phyloP scores from a whole-genome alignment of 306 rosid species.

The Gastrolobium villosum region DNA sequence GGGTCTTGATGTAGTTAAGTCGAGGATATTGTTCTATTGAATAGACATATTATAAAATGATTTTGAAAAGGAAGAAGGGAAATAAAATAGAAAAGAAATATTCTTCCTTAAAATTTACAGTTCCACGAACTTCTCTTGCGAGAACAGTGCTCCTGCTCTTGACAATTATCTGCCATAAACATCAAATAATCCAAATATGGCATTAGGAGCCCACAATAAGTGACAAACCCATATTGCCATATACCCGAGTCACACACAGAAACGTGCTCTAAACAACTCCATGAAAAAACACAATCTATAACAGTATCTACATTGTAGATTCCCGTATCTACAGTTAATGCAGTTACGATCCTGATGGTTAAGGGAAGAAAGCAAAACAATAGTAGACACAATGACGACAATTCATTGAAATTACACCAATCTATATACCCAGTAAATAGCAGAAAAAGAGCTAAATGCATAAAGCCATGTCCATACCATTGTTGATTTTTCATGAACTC shows the following conservation, averaged over 20 bases:
- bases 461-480: conserved; percentile 60
- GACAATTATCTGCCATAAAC: conserved; percentile 54
- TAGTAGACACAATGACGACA: not conserved
- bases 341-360: not conserved
- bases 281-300: not conserved
- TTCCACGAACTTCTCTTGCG: conserved; percentile 38
- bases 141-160: conserved; percentile 37
- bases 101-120: conserved; percentile 63
- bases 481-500: conserved; percentile 96
- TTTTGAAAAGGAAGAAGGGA: too few species aligned
- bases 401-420: conserved; percentile 16
- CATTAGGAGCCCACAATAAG: not conserved
- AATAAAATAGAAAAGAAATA: too few species aligned
- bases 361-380: not conserved
- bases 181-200: conserved; percentile 10
- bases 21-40: too few species aligned
- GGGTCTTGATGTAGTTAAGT: too few species aligned
- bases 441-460: not conserved
- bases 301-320: too few species aligned
- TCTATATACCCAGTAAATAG: not conserved
- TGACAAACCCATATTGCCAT: not conserved
- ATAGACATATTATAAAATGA: too few species aligned
- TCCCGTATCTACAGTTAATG: not conserved
- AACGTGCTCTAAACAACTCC: not conserved
- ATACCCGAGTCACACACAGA: not conserved